Base-by-base conservation (phyloP, 2,329 filamentous ascomycete species). In the Ophiostoma angusticollis region DNA sequence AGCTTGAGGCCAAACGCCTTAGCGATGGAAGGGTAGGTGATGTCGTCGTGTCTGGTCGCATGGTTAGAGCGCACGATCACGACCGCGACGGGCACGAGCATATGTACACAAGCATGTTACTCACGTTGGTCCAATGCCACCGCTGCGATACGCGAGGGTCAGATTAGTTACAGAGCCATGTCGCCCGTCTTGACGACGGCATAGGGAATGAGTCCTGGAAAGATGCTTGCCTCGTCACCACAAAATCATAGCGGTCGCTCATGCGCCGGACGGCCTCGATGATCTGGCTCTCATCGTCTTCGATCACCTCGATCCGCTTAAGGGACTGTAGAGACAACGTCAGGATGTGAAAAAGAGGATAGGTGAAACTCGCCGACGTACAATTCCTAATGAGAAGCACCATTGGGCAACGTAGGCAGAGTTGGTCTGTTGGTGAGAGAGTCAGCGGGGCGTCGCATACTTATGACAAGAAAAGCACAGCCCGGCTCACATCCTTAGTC, bases 41-140 rank as follows among this genome's bases (percentile, higher is more conserved):
- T 96, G 56, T 98, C 91, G 59, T 98, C 91, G 65, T 96, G 89
- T 40, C 84, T 93, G 50, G n/a, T n/a, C n/a, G n/a, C n/a, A n/a
- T n/a, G n/a, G n/a, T n/a, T n/a, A n/a, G n/a, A n/a, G n/a, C n/a
- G n/a, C n/a, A n/a, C n/a, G n/a, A n/a, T n/a, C 46, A 39, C 31
- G 34, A 27, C 38, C 55, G 29, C 55, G 53, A 33, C 21, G 34
- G 21, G 23, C n/a, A n/a, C n/a, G n/a, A n/a, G n/a, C n/a, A n/a
- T n/a, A n/a, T n/a, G n/a, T n/a, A n/a, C n/a, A n/a, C n/a, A 18
- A 22, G 14, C 29, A 13, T 9, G 25, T 4, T 13, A 59, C 78
- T 65, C 63, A 89, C 82, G 89, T 96, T 48, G 91, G 91, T 9
- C 89, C 89, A 54, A 98, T 96, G 22, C 91, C 89, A 49, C 91